Percentiles rank a stretch among this genome's conserved stretches.
Evolutionary conservation across 306 rosid genomes (phyloP).

Genomic region (Calophaca sinica): DNA sequence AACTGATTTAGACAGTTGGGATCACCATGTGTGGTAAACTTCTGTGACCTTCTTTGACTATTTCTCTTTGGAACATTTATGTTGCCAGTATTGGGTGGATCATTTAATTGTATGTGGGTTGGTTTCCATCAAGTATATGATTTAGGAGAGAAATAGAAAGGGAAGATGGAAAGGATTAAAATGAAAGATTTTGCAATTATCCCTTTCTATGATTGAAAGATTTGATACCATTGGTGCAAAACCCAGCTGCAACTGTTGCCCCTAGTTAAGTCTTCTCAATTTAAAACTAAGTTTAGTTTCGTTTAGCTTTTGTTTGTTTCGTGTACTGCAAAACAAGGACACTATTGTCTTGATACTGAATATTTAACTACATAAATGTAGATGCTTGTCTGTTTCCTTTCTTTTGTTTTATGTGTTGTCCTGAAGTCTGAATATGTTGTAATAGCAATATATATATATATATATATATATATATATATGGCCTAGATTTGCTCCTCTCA

Average conservation of each 20-base stretch:
- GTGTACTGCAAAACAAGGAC: conserved; percentile 18
- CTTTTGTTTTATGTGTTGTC: background rate
- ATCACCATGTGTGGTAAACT: conserved; percentile 14
- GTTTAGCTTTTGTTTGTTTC: conserved; percentile 2
- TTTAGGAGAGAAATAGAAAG: conserved; percentile 10
- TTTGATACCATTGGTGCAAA: conserved; percentile 28
- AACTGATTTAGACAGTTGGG: conserved; percentile 13
- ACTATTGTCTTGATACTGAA: background rate
- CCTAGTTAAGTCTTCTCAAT: background rate
- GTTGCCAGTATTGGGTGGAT: conserved; percentile 28
- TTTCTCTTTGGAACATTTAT: conserved; percentile 20
- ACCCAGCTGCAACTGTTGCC: conserved; percentile 19
- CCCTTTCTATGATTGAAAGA: conserved; percentile 34
- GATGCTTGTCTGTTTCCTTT: conserved; percentile 20
- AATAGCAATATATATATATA: background rate
- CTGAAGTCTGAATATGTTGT: background rate
- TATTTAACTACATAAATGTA: background rate
- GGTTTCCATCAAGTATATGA: conserved; percentile 20
- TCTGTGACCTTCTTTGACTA: conserved; percentile 3
- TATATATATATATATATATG: too few species aligned
- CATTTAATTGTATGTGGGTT: conserved; percentile 21
- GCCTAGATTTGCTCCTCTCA: too few species aligned
- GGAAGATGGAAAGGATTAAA: background rate
- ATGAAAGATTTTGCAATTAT: conserved; percentile 17
- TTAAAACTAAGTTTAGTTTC: conserved; percentile 12